phyloP scores from a whole-genome alignment of 202 grass and related monocot species.

The Carex sylvatica region DNA sequence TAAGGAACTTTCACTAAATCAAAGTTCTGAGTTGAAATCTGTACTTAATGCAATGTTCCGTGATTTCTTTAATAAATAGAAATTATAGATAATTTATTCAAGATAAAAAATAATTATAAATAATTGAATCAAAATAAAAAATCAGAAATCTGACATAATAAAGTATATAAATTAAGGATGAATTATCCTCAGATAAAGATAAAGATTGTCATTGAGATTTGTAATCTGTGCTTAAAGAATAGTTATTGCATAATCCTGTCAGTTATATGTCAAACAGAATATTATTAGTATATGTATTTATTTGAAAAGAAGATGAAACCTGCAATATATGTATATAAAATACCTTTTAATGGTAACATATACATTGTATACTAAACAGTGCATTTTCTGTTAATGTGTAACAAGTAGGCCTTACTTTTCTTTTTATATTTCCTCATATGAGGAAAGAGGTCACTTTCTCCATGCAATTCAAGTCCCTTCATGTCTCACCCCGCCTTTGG shows the following conservation, averaged over 20 bases:
- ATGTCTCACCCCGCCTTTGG: slow-evolving; percentile 1
- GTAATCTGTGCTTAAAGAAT: neutral
- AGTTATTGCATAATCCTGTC: neutral
- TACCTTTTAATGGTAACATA: neutral
- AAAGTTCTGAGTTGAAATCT: neutral
- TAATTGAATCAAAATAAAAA: neutral
- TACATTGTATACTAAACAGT: neutral
- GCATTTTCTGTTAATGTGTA: neutral
- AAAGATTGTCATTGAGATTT: neutral
- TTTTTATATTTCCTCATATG: neutral
- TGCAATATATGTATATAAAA: neutral
- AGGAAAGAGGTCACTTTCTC: slow-evolving; percentile 6
- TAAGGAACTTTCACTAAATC: neutral
- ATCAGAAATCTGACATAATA: neutral
- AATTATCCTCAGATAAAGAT: neutral
- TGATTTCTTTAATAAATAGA: neutral
- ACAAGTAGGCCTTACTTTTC: neutral
- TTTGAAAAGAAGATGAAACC: neutral
- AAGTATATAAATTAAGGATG: neutral
- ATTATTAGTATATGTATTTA: neutral
- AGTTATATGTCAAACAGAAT: neutral
- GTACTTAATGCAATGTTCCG: neutral
- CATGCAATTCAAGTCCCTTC: neutral
- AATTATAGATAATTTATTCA: neutral
- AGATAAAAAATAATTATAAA: neutral